Base-by-base conservation (phyloP, 176 grass and related monocot genomes). In the Avena eriantha region DNA sequence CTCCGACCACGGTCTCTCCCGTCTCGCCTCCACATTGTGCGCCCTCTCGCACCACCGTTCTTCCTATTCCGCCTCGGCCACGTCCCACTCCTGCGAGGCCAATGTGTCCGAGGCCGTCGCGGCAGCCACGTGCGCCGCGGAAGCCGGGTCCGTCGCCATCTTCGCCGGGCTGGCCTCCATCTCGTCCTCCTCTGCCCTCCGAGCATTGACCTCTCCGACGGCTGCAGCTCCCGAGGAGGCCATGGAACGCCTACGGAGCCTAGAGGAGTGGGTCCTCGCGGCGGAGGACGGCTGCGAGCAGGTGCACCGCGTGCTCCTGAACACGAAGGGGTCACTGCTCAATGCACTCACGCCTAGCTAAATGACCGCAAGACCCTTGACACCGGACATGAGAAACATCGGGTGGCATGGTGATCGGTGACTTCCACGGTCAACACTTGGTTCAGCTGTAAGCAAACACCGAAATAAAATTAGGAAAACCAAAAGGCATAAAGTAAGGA, bases 221-320 rank as follows among this genome's bases (percentile, higher is more conserved):
- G 81, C 84, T 1, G 82, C 55, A 21, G 88, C 86, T 3, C 89
- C 86, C 0, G 79, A 22, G 0, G 87, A 86, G 63, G 84, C 65
- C 18, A 82, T 92, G 82, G 85, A 87, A 19, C 88, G 73, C 24
- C 80, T 95, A 43, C 53, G 55, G n/a, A 61, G 41, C 18, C 31
- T 92, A 74, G 85, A 92, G 78, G 83, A 82, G 19, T 90, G 88
- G 82, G 75, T 92, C 26, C 33, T 73, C 43, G 88, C 78, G 18
- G 85, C 90, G 3, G 93, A 95, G 85, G 64, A 79, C 33, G 90
- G 93, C 23, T 86, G 85, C 85, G 82, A 91, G 49, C 76, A 84
- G 77, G 88, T 90, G 60, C 90, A 92, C 85, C 76, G 90, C 33
- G 79, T 85, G 64, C 90, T 95, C 14, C 79, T 95, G 0, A 90